phyloP scores from a whole-genome alignment of 257 asterid species.

The Solanum okadae region DNA sequence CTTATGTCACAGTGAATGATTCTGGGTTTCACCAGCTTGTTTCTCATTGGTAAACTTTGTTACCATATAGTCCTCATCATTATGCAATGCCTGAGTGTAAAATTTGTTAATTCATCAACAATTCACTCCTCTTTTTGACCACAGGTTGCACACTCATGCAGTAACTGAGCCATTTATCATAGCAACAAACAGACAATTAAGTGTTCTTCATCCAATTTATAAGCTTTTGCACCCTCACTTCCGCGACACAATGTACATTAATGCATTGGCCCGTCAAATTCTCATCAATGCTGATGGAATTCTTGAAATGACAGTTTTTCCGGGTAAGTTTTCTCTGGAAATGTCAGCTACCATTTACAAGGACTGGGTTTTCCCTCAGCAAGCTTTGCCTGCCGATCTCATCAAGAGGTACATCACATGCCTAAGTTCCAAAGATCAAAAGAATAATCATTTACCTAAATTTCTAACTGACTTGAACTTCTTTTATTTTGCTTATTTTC shows the following conservation, averaged over 20 bases:
- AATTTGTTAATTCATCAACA: neutral
- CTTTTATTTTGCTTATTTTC: neutral
- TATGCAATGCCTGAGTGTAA: neutral
- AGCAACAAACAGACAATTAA: slow-evolving; percentile 24
- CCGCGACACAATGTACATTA: slow-evolving; percentile 25
- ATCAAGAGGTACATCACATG: neutral
- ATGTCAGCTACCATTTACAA: slow-evolving; percentile 16
- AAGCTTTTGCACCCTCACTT: slow-evolving; percentile 27
- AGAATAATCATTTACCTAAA: slow-evolving; percentile 10
- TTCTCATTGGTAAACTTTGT: slow-evolving; percentile 33
- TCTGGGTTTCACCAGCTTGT: slow-evolving; percentile 51
- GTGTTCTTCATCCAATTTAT: slow-evolving; percentile 21
- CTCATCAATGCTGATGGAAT: slow-evolving; percentile 18
- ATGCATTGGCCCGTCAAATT: slow-evolving; percentile 23
- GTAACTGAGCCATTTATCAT: slow-evolving; percentile 22
- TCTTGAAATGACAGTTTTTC: slow-evolving; percentile 13
- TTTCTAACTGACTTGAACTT: neutral
- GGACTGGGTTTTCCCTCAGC: slow-evolving; percentile 22
- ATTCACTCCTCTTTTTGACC: neutral
- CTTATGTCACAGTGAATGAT: slow-evolving; percentile 44
- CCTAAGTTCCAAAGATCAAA: neutral
- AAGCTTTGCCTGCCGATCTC: slow-evolving; percentile 4
- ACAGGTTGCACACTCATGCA: slow-evolving; percentile 24
- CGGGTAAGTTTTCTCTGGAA: slow-evolving; percentile 17
- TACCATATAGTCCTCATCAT: neutral